A percentile compares a stretch with the other conserved stretches of the same genome.
phyloP scores from a whole-genome alignment of 495 filamentous ascomycete genomes.

The Penicillium waksmanii region DNA sequence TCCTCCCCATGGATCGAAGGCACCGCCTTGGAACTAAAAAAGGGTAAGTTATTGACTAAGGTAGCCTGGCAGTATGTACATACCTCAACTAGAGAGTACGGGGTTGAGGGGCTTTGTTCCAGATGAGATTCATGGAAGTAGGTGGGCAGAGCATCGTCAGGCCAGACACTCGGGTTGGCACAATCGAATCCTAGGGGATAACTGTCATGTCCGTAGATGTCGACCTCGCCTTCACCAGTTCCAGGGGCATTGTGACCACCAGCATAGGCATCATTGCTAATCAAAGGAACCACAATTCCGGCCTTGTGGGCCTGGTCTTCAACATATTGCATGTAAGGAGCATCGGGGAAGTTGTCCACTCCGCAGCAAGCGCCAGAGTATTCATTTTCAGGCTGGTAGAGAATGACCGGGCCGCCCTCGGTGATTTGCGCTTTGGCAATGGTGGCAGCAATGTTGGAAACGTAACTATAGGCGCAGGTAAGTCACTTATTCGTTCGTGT shows the following conservation, averaged over 20 bases:
- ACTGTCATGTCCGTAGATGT: slow-evolving; percentile 78
- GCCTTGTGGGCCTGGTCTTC: slow-evolving; percentile 68
- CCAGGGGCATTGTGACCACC: slow-evolving; percentile 68
- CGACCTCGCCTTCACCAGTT: slow-evolving; percentile 62
- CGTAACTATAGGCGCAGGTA: slow-evolving; percentile 29
- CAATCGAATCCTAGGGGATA: slow-evolving; percentile 74
- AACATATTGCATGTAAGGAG: slow-evolving; percentile 69
- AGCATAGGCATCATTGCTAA: slow-evolving; percentile 70
- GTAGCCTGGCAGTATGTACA: slow-evolving; percentile 3
- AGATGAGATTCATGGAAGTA: slow-evolving; percentile 52
- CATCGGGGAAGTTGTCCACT: slow-evolving; percentile 54
- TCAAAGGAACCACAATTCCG: slow-evolving; percentile 73
- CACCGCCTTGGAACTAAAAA: slow-evolving; percentile 70
- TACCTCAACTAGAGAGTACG: slow-evolving; percentile 68
- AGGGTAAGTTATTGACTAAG: neutral
- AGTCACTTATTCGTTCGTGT: neutral
- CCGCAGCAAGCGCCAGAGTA: slow-evolving; percentile 56
- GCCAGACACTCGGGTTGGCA: slow-evolving; percentile 55
- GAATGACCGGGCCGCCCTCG: slow-evolving; percentile 76
- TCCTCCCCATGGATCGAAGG: slow-evolving; percentile 78
- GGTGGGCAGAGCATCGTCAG: slow-evolving; percentile 48
- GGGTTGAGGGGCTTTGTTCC: slow-evolving; percentile 64
- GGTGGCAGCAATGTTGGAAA: slow-evolving; percentile 55
- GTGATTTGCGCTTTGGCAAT: slow-evolving; percentile 78
- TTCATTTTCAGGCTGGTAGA: slow-evolving; percentile 81